Percentiles rank a stretch among this genome's conserved stretches.
Evolutionary conservation across 2,329 filamentous ascomycete genomes (phyloP).

Genomic region (Hymenotorrendiella dingleyae): DNA sequence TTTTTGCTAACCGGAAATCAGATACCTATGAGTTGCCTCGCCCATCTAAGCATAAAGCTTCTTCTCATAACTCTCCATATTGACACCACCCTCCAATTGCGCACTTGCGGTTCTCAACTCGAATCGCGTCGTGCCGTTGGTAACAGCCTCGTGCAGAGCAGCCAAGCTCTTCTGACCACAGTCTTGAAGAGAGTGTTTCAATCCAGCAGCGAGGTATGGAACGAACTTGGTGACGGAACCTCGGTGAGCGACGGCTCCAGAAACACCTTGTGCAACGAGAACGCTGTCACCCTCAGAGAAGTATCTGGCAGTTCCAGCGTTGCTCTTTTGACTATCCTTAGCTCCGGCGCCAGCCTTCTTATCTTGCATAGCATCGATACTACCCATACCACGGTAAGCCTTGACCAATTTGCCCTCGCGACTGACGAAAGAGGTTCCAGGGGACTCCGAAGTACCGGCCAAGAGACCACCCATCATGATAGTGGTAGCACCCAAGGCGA

Average conservation of each 20-base stretch:
- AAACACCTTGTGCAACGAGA: conserved; percentile 93
- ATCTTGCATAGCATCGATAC: conserved; percentile 98
- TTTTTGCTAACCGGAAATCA: conserved; percentile 1
- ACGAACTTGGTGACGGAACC: conserved; percentile 85
- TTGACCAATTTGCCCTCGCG: conserved; percentile 97
- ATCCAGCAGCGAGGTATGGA: conserved; percentile 87
- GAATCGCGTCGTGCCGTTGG: conserved; percentile 74
- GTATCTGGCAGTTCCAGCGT: conserved; percentile 94
- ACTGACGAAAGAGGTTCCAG: conserved; percentile 93
- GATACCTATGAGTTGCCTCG: conserved; percentile 2
- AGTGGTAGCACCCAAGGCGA: conserved; percentile 87
- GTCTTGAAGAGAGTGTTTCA: conserved; percentile 97
- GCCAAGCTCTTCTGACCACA: conserved; percentile 77
- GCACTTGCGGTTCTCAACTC: conserved; percentile 92
- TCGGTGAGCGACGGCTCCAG: conserved; percentile 73
- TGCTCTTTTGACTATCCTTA: conserved; percentile 71
- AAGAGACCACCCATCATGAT: conserved; percentile 99
- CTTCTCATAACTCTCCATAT: conserved; percentile 99
- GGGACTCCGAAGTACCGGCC: conserved; percentile 94
- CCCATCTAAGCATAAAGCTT: conserved; percentile 80
- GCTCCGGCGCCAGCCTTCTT: conserved; percentile 85
- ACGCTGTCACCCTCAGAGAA: conserved; percentile 96
- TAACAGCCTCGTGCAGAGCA: conserved; percentile 70
- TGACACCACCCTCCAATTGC: conserved; percentile 93
- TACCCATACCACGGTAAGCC: conserved; percentile 98